Conservation (phyloP, 1,284 basidiomycete species). For the Leccinum griseonigrum region DNA sequence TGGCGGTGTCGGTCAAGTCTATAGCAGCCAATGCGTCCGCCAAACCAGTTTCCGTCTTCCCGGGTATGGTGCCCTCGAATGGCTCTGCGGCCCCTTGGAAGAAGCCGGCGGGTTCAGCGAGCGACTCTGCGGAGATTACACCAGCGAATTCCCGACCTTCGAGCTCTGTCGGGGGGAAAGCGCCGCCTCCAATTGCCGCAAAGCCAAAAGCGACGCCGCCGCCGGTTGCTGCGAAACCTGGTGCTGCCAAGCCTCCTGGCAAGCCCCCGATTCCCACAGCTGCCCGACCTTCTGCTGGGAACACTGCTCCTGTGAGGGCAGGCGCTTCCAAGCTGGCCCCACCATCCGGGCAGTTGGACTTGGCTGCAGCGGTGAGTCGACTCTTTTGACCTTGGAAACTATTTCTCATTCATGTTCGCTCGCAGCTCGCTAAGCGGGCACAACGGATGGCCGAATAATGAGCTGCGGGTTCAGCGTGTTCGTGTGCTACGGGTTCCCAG, state of each 20-base stretch:
- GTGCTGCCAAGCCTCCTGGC: conserved; percentile 42
- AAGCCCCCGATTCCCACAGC: conserved; percentile 64
- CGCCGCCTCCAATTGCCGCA: conserved; percentile 46
- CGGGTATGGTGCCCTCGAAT: conserved; percentile 63
- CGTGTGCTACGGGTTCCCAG: neutral
- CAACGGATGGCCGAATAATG: conserved; percentile 53
- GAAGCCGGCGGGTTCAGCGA: conserved; percentile 42
- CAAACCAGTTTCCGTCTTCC: conserved; percentile 72
- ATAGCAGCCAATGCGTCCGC: conserved; percentile 54
- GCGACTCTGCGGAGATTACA: conserved; percentile 38
- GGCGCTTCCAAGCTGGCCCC: conserved; percentile 39
- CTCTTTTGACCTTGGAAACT: neutral
- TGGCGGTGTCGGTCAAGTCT: conserved; percentile 42
- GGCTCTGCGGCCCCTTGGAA: conserved; percentile 75
- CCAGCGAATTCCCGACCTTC: conserved; percentile 55
- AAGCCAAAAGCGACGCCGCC: conserved; percentile 57
- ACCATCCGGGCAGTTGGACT: conserved; percentile 69
- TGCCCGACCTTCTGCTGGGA: conserved; percentile 46
- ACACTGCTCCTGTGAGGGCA: conserved; percentile 43
- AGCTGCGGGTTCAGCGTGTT: neutral
- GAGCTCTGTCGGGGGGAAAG: conserved; percentile 46
- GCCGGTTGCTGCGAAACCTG: conserved; percentile 53
- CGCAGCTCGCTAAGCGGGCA: conserved; percentile 67
- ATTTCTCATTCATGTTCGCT: conserved; percentile 3
- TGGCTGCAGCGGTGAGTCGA: conserved; percentile 72